Evolutionary conservation across 2,329 filamentous ascomycete species (phyloP).

Genomic region (Sclerotinia spermophila): DNA sequence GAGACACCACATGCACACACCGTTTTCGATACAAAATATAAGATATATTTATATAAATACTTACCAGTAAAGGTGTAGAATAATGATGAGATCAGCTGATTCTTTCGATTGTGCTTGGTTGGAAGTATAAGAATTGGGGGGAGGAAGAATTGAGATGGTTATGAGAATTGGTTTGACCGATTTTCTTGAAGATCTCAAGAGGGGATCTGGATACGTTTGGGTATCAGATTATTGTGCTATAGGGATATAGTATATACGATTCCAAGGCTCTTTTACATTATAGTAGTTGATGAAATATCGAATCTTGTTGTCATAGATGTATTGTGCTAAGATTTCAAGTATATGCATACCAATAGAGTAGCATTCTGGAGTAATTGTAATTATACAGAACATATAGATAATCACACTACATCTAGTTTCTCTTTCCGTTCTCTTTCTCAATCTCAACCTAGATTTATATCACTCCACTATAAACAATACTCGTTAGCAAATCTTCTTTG

Average conservation of each 20-base stretch:
- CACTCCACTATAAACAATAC: conserved; percentile 19
- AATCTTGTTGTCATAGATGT: no score
- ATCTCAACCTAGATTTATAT: conserved; percentile 20
- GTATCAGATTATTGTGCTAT: no score
- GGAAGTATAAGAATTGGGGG: neutral
- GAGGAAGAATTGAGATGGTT: neutral
- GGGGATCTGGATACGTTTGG: no score
- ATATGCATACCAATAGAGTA: neutral
- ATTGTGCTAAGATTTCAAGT: fast-evolving
- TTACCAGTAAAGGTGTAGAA: no score
- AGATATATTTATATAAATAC: neutral
- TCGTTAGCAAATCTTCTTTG: neutral
- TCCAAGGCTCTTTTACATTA: no score
- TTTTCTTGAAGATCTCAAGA: no score
- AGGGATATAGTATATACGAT: no score
- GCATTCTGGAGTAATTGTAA: neutral
- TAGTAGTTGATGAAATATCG: no score
- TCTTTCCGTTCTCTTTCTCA: neutral
- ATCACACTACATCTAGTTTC: neutral
- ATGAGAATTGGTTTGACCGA: no score
- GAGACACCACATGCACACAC: neutral
- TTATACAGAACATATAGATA: neutral
- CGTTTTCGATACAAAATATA: neutral
- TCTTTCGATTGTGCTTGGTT: neutral
- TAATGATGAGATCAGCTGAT: neutral